Conservation (phyloP, 495 filamentous ascomycete genomes). For the Hapsidospora chrysogenum region DNA sequence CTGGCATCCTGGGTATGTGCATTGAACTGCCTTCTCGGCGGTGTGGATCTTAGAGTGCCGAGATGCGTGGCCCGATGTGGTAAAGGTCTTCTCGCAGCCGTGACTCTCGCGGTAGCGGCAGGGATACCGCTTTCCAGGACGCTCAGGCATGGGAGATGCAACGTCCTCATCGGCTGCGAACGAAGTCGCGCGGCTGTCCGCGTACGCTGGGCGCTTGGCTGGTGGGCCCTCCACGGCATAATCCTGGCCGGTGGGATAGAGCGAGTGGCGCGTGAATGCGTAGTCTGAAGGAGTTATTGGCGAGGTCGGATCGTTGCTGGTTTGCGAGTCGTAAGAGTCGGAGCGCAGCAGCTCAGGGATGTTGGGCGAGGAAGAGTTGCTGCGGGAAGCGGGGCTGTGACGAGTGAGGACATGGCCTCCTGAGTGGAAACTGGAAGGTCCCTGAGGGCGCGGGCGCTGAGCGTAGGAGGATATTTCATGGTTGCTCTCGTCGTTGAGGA, state of each 20-base stretch:
- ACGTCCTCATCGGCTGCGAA: constrained; percentile 24
- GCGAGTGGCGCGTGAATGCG: constrained; percentile 6
- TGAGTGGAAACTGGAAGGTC: not conserved
- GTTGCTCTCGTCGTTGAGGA: constrained; percentile 32
- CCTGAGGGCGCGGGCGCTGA: not conserved
- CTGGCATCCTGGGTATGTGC: constrained; percentile 57
- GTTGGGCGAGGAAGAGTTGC: constrained; percentile 19
- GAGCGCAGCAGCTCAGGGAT: constrained; percentile 33
- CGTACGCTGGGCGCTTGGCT: constrained; percentile 13
- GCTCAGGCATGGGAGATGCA: constrained; percentile 14
- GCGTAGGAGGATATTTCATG: not conserved
- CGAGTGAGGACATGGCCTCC: constrained; percentile 1
- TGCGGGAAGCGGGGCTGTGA: constrained; percentile 6
- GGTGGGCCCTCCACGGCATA: constrained; percentile 21
- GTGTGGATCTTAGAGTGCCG: constrained; percentile 95
- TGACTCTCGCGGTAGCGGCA: constrained; percentile 49
- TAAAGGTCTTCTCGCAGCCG: constrained; percentile 69
- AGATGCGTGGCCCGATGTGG: constrained; percentile 91
- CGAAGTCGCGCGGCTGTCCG: constrained; percentile 15
- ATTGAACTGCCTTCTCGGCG: constrained; percentile 82
- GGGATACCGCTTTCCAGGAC: constrained; percentile 41
- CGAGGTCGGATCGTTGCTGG: constrained; percentile 26
- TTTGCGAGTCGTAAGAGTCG: constrained; percentile 37
- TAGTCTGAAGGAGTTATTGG: constrained; percentile 29
- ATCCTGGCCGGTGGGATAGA: constrained; percentile 7